phyloP scores from a whole-genome alignment of 2,329 filamentous ascomycete species.

The Fusarium annulatum region DNA sequence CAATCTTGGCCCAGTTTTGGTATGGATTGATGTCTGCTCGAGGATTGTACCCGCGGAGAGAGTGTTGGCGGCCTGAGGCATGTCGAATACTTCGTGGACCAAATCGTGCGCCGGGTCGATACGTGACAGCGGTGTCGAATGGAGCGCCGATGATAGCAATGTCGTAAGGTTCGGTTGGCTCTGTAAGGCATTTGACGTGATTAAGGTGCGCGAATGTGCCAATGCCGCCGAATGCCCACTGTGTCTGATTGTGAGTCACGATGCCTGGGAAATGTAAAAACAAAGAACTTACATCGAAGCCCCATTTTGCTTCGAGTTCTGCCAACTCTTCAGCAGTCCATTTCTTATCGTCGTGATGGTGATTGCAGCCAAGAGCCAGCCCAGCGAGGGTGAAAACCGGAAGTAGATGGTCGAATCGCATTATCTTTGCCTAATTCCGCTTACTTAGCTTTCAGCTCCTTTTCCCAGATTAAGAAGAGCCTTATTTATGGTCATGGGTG shows the following conservation, averaged over 20 bases:
- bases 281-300: slow-evolving; percentile 59
- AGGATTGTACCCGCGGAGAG: slow-evolving; percentile 81
- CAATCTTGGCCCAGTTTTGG: slow-evolving; percentile 79
- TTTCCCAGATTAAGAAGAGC: fast-evolving
- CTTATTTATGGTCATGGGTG: fast-evolving
- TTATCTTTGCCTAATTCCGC: not conserved
- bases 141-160: slow-evolving; percentile 79
- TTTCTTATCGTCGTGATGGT: slow-evolving; percentile 52
- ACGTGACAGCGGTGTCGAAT: slow-evolving; percentile 79
- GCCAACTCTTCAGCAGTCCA: slow-evolving; percentile 63
- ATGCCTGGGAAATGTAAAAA: too few species aligned
- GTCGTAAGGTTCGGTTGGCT: slow-evolving; percentile 71
- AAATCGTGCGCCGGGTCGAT: slow-evolving; percentile 74
- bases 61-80: slow-evolving; percentile 82
- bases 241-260: not conserved
- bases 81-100: slow-evolving; percentile 88
- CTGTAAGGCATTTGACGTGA: slow-evolving; percentile 74
- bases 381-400: slow-evolving; percentile 40
- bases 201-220: slow-evolving; percentile 80
- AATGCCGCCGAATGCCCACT: slow-evolving; percentile 74
- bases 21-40: slow-evolving; percentile 88
- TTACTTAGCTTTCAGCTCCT: fast-evolving
- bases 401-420: fast-evolving
- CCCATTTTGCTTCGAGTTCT: slow-evolving; percentile 68
- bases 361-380: slow-evolving; percentile 42